Evolutionary conservation across 148 eudicot genomes (phyloP).

Genomic region (Diospyros kaki): DNA sequence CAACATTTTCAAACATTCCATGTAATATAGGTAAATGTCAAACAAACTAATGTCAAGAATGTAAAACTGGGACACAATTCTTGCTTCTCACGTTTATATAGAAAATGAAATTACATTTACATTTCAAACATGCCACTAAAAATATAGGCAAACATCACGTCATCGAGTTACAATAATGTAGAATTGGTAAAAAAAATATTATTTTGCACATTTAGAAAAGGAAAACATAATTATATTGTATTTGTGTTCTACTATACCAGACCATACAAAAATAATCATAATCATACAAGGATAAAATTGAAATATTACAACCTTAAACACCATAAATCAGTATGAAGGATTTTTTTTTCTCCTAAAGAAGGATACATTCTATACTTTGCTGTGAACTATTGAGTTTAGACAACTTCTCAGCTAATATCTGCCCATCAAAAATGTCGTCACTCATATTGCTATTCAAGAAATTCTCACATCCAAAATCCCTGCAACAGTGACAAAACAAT

Average conservation of each 20-base stretch:
- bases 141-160: not conserved
- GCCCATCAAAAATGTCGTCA: slow-evolving; percentile 60
- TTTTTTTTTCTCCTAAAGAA: slow-evolving; percentile 7
- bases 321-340: not conserved
- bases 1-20: too few species aligned
- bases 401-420: slow-evolving; percentile 63
- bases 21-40: too few species aligned
- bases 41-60: too few species aligned
- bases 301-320: not conserved
- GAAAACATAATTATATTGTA: not conserved
- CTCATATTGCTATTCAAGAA: slow-evolving; percentile 50
- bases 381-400: slow-evolving; percentile 86
- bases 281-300: not conserved
- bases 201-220: not conserved
- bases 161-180: not conserved
- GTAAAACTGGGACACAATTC: too few species aligned
- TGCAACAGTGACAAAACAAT: slow-evolving; percentile 8
- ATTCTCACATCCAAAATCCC: slow-evolving; percentile 13
- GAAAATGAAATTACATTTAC: not conserved
- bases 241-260: not conserved
- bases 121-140: not conserved
- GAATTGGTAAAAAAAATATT: not conserved
- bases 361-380: slow-evolving; percentile 98
- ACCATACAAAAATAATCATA: not conserved
- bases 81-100: too few species aligned